Evolutionary conservation across 306 rosid species (phyloP).

Genomic region (Cicer judaicum): DNA sequence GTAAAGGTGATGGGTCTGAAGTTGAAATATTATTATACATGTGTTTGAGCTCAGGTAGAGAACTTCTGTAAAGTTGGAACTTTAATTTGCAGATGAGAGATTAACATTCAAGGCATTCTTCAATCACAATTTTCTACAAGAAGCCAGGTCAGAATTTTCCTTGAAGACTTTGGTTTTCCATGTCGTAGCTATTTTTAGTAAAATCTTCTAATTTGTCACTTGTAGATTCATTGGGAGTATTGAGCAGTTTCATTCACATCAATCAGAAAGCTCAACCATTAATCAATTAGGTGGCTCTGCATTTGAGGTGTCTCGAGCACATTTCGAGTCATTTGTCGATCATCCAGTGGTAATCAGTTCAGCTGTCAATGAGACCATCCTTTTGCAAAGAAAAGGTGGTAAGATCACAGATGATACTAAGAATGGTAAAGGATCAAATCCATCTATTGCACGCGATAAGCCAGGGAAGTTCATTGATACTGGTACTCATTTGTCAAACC

Average conservation of each 20-base stretch:
- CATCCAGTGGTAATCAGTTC: constrained; percentile 44
- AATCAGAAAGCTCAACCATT: constrained; percentile 42
- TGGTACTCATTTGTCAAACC: constrained; percentile 48
- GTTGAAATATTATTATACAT: constrained; percentile 33
- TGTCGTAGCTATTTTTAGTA: constrained; percentile 28
- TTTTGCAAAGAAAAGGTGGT: constrained; percentile 40
- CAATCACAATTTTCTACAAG: constrained; percentile 69
- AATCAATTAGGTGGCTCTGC: constrained; percentile 47
- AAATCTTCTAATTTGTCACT: constrained; percentile 35
- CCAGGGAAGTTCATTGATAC: constrained; percentile 48
- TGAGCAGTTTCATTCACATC: constrained; percentile 48
- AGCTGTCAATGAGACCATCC: constrained; percentile 34
- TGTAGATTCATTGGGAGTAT: constrained; percentile 57
- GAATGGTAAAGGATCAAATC: constrained; percentile 43
- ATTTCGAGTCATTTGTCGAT: constrained; percentile 46
- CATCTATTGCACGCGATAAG: constrained; percentile 46
- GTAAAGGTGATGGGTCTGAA: constrained; percentile 24
- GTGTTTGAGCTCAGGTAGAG: constrained; percentile 37
- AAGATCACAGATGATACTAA: constrained; percentile 42
- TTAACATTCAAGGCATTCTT: constrained; percentile 85
- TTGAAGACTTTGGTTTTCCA: neutral
- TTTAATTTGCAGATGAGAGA: constrained; percentile 83
- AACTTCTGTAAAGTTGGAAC: constrained; percentile 45
- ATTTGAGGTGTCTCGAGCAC: constrained; percentile 46
- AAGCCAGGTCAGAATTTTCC: constrained; percentile 60